Conservation (phyloP, 371 early-diverging fungal genomes). For the Syncephalis plumigaleata region DNA sequence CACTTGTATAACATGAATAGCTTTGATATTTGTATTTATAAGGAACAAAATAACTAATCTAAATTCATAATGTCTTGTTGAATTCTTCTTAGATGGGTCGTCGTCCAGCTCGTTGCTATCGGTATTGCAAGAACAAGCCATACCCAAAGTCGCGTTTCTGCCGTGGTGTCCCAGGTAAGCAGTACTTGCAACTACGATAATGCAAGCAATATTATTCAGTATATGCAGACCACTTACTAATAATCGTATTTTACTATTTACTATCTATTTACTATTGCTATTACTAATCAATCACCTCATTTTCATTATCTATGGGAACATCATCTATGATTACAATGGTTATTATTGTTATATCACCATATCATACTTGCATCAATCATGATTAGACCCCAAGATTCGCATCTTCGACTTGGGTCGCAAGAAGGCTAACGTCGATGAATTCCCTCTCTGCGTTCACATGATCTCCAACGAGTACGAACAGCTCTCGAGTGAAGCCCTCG, state of each 20-base stretch:
- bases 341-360: too few species aligned
- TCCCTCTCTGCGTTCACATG: slow-evolving; percentile 96
- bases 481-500: slow-evolving; percentile 97
- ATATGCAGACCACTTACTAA: too few species aligned
- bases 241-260: not conserved
- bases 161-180: slow-evolving; percentile 96
- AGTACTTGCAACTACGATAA: not conserved
- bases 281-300: too few species aligned
- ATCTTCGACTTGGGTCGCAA: slow-evolving; percentile 99
- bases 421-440: slow-evolving; percentile 97
- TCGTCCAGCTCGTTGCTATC: slow-evolving; percentile 98
- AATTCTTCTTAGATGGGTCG: slow-evolving; percentile 89
- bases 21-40: too few species aligned
- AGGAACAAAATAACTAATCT: too few species aligned
- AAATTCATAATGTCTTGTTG: too few species aligned
- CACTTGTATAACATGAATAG: too few species aligned
- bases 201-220: not conserved
- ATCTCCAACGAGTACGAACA: slow-evolving; percentile 98
- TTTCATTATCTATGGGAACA: too few species aligned
- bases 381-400: slow-evolving; percentile 89
- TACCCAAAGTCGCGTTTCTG: slow-evolving; percentile 99
- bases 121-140: slow-evolving; percentile 99
- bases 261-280: too few species aligned
- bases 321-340: too few species aligned
- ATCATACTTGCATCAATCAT: too few species aligned